Base-by-base conservation (phyloP, 768 basidiomycete genomes). In the Boletus reticuloceps region DNA sequence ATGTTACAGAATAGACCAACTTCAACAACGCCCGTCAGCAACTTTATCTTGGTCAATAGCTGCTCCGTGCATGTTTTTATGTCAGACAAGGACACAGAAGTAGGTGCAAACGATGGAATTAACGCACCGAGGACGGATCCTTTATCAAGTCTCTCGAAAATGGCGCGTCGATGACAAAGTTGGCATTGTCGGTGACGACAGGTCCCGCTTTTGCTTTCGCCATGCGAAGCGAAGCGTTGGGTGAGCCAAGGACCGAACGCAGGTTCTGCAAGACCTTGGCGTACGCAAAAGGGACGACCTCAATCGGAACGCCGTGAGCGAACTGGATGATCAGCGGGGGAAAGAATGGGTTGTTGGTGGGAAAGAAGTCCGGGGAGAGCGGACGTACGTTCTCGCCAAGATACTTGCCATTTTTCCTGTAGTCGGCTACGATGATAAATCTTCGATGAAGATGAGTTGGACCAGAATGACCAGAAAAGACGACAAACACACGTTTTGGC, bases 251-350 rank as follows among this genome's bases (percentile, higher is more conserved):
- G 27, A 70, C 68, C 49, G 80, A 70, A 38, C 79, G 83, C 36
- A 95, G 72, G 67, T 84, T 86, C 63, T 82, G 82, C 54, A 97
- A 77, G 14, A 98, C 88, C 64, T 86, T 89, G 43, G 87, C 89
- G 70, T 97, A 97, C 3, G 96, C 97, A 67, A 98, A 98, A 0
- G 96, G 95, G 2, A 92, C 90, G 11, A 99, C 95, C 74, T 99
- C 97, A 51, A 99, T 86, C 0, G 97, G 97, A 17, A 99, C 89
- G 29, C 97, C 97, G 66, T 88, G 81, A 19, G 76, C 79, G 75
- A 85, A 98, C 93, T 95, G 50, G 27, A 40, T 14, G 53, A 47
- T 51, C 32, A 36, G 22, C 38, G 37, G 17, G 42, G 37, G 31
- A 45, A 16, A 20, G 9, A 29, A 16, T 13, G 2, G 2, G 1